phyloP scores from a whole-genome alignment of 2,329 filamentous ascomycete genomes.

The Neurospora crassa region DNA sequence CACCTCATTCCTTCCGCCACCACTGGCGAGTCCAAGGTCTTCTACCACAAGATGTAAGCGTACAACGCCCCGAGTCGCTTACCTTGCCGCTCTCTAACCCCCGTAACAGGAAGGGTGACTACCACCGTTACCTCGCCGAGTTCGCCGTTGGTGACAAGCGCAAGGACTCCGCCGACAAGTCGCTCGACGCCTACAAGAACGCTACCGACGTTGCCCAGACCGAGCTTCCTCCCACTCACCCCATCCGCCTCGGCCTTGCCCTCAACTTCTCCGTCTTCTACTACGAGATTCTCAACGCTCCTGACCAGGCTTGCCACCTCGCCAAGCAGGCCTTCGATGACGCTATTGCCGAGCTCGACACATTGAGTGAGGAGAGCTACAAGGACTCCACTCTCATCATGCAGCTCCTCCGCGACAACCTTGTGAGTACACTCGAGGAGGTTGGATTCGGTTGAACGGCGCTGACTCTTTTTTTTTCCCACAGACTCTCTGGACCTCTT shows the following conservation, averaged over 20 bases:
- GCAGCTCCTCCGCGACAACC: slow-evolving; percentile 95
- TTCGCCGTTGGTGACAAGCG: slow-evolving; percentile 91
- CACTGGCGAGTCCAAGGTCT: slow-evolving; percentile 96
- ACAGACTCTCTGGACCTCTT: slow-evolving; percentile 98
- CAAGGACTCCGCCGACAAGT: slow-evolving; percentile 88
- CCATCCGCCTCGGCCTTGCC: slow-evolving; percentile 83
- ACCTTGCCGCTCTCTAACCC: slow-evolving; percentile 12
- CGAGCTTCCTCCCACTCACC: slow-evolving; percentile 83
- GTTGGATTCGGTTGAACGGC: background rate
- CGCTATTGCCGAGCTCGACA: slow-evolving; percentile 92
- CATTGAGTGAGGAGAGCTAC: slow-evolving; percentile 96
- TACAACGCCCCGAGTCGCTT: background rate
- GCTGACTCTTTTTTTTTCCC: slow-evolving; percentile 21
- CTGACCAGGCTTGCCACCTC: slow-evolving; percentile 95
- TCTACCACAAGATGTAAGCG: slow-evolving; percentile 96
- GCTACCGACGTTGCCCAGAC: slow-evolving; percentile 85
- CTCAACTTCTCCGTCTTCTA: slow-evolving; percentile 99
- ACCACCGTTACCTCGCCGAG: slow-evolving; percentile 97
- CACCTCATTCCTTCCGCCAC: slow-evolving; percentile 90
- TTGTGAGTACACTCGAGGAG: slow-evolving; percentile 45
- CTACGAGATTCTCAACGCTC: slow-evolving; percentile 99
- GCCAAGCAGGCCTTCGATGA: slow-evolving; percentile 95
- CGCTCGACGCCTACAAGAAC: slow-evolving; percentile 93
- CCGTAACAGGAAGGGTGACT: slow-evolving; percentile 84
- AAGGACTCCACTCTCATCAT: slow-evolving; percentile 98